These are phyloP conservation scores for Macroventuria anomochaeta DNA, from an alignment of 2,329 filamentous ascomycete species.

Conservation along the genomic window DNA sequence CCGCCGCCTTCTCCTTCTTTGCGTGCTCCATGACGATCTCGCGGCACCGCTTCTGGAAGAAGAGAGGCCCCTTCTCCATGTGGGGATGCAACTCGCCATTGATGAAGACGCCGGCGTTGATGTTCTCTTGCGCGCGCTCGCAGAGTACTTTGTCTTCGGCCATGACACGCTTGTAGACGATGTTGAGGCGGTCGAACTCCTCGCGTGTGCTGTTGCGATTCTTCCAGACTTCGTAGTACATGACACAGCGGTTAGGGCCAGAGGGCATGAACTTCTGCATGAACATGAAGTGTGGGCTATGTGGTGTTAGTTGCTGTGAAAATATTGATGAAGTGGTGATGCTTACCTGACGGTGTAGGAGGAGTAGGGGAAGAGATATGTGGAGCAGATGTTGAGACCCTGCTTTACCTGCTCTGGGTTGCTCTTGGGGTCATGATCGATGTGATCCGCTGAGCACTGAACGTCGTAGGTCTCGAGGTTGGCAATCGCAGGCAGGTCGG, in stretches of 20 bases:
- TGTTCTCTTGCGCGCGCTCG: conserved; percentile 64
- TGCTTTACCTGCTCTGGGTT: conserved; percentile 33
- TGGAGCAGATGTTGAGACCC: conserved; percentile 39
- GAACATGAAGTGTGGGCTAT: conserved; percentile 63
- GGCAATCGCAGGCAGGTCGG: conserved; percentile 62
- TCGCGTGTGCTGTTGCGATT: conserved; percentile 66
- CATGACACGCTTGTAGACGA: conserved; percentile 70
- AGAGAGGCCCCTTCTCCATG: conserved; percentile 65
- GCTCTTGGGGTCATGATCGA: conserved; percentile 43
- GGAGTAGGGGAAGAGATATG: conserved; percentile 43
- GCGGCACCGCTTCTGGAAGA: conserved; percentile 62
- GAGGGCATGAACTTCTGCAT: conserved; percentile 67
- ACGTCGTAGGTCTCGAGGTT: conserved; percentile 62
- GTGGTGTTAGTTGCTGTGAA: conserved; percentile 10
- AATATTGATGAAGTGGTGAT: neutral
- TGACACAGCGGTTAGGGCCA: conserved; percentile 58
- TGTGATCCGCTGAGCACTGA: conserved; percentile 37
- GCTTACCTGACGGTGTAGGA: conserved; percentile 42
- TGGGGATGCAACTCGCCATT: conserved; percentile 68
- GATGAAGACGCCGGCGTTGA: conserved; percentile 66
- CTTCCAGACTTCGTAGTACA: conserved; percentile 69
- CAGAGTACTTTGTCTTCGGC: conserved; percentile 70
- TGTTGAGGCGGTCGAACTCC: conserved; percentile 63
- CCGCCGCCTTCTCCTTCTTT: conserved; percentile 54
- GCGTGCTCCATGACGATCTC: conserved; percentile 58